Base-by-base conservation (phyloP, 2,329 filamentous ascomycete species). In the Byssoonygena ceratinophila region DNA sequence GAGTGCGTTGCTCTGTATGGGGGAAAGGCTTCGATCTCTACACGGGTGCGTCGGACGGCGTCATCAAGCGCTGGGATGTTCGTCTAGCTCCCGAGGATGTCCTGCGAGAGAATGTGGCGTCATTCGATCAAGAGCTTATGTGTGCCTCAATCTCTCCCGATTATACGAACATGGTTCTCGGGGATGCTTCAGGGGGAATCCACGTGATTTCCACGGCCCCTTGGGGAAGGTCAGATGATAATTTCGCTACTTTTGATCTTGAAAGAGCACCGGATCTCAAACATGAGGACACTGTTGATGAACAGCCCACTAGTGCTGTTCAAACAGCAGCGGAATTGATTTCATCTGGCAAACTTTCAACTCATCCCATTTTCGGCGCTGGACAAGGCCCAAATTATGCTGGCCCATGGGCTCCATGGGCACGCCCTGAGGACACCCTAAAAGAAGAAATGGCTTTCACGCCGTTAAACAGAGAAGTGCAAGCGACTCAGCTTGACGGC, bases 31-130 rank as follows among this genome's bases (percentile, higher is more conserved):
- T 72, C 16, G 68, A 77, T 1, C 68, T 83, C 7, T 81, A 77
- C 61, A 80, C 76, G 22, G 80, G 79, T 14, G 77, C 76, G 4
- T 81, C 79, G 3, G 80, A 83, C 60, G 80, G 80, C 2, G 66
- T 76, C 0, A 66, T 83, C 36, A 81, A 81, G 54, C 67, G 70
- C 2, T 83, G 80, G 80, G 74, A 83, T 60, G 74, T 80, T 1
- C 72, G 75, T 41, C 70, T 71, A 8, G 69, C 76, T 1, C 62
- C 71, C 0, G 70, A 76, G 41, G 73, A 81, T 62, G 71, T 71
- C 0, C 71, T 75, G 31, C 64, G 80, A 20, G 67, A 71, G n/a
- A 73, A 82, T 54, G 63, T 77, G 1, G 68, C 71, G 1, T 67
- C 63, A 0, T 65, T 78, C 8, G 60, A 72, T 3, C 75, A 77